Evolutionary conservation across 768 basidiomycete species (phyloP), one percentile per base, ranked within the genome.

Genomic region (Russula lepida): DNA sequence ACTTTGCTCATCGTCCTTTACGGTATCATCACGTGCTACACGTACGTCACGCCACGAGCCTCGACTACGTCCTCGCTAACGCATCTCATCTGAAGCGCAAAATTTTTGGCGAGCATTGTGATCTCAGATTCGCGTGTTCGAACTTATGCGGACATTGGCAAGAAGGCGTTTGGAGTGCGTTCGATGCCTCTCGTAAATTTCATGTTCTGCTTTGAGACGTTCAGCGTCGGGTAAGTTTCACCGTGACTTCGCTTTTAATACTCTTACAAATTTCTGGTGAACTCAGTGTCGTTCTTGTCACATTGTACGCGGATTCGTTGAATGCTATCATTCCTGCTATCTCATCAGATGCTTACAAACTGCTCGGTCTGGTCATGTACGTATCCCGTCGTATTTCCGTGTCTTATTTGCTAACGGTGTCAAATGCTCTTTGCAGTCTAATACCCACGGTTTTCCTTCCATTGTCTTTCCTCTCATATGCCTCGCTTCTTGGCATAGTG

Each of bases 91-190:
- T 60, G 21, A 68, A 95, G 92, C 11, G 94, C 92, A 11, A 95
- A 95, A 72, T 79, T 94, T 49, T 81, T 98, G 17, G 92, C 92
- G 0, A 76, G 75, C 50, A 79, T 94, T 23, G 90, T 95, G 54
- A 68, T 85, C 19, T 72, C 78, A 13, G 91, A 97, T 68, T 78
- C 81, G 8, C 79, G 77, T 6, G 68, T 95, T 32, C 81, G 82
- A 27, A 92, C 93, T 6, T 98, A 97, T 70, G 82, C 91, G 4
- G 95, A 98, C 69, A 89, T 97, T 63, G 92, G 89, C 28, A 79
- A 82, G 60, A 92, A 89, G 68, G 93, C 95, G 1, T 95, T 95
- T 72, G 95, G 95, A 1, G 78, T 80, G 8, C 78, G 78, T 48
- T 87, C 86, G 0, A 84, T 81, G 32, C 74, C 83, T 0, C 66